phyloP scores from a whole-genome alignment of 2,329 filamentous ascomycete species.

The Amylocarpus encephaloides region DNA sequence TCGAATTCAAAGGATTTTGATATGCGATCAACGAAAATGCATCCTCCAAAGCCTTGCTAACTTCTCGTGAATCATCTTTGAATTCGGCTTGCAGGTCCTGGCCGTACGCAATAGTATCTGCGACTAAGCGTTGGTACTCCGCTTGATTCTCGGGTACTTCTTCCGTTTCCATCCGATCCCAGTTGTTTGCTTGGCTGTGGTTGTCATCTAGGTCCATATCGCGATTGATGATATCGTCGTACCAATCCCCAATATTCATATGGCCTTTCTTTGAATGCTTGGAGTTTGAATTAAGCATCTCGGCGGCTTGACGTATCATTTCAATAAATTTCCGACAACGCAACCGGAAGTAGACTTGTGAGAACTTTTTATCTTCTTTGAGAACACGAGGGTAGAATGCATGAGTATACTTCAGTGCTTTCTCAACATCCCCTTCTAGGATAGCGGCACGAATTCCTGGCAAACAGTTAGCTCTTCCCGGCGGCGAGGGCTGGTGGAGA shows the following conservation, averaged over 20 bases:
- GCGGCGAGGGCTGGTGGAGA: not conserved
- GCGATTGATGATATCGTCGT: slow-evolving; percentile 33
- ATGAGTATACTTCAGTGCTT: slow-evolving; percentile 74
- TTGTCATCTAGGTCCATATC: slow-evolving; percentile 51
- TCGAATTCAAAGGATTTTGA: slow-evolving; percentile 67
- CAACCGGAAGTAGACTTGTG: slow-evolving; percentile 79
- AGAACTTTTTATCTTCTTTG: slow-evolving; percentile 69
- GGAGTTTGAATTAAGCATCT: slow-evolving; percentile 41
- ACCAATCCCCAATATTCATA: slow-evolving; percentile 34
- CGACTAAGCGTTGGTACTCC: slow-evolving; percentile 44
- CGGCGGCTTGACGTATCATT: slow-evolving; percentile 73
- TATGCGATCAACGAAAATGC: slow-evolving; percentile 90
- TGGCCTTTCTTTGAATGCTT: slow-evolving; percentile 33
- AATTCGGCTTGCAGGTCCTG: slow-evolving; percentile 74
- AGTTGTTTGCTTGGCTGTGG: slow-evolving; percentile 35
- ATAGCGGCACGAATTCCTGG: slow-evolving; percentile 80
- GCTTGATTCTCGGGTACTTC: slow-evolving; percentile 18
- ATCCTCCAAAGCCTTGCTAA: slow-evolving; percentile 68
- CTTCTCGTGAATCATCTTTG: slow-evolving; percentile 62
- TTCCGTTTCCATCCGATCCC: slow-evolving; percentile 51
- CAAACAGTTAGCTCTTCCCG: slow-evolving; percentile 5
- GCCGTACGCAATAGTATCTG: slow-evolving; percentile 72
- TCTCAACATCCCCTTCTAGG: slow-evolving; percentile 86
- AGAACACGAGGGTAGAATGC: slow-evolving; percentile 76
- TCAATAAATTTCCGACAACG: slow-evolving; percentile 91